These are phyloP conservation scores for Colletotrichum sp. DNA, from an alignment of 2,329 filamentous ascomycete genomes.

Conservation along the genomic window DNA sequence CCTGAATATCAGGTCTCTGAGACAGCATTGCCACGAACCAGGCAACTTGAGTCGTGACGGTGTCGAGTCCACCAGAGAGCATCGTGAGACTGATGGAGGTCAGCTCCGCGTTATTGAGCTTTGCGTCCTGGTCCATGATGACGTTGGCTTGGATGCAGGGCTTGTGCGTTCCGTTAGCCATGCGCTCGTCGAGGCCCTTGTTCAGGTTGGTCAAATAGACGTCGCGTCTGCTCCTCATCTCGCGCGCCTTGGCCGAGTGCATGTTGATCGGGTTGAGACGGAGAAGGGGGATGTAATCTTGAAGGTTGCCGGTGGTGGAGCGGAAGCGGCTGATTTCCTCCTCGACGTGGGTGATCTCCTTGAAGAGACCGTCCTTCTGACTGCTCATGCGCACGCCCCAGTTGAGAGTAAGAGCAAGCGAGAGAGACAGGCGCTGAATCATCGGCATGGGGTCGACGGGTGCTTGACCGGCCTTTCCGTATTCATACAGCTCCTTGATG, in stretches of 20 bases:
- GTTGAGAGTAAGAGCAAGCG: constrained; percentile 68
- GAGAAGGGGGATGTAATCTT: constrained; percentile 65
- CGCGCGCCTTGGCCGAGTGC: constrained; percentile 62
- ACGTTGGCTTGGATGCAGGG: constrained; percentile 73
- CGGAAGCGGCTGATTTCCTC: constrained; percentile 65
- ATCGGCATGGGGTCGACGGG: constrained; percentile 71
- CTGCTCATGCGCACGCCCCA: constrained; percentile 68
- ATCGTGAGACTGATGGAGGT: constrained; percentile 72
- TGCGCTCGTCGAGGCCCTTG: constrained; percentile 61
- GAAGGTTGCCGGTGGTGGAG: constrained; percentile 64
- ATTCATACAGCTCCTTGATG: constrained; percentile 62
- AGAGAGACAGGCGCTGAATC: constrained; percentile 68
- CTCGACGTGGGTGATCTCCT: constrained; percentile 68
- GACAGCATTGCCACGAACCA: constrained; percentile 69
- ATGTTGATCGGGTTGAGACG: constrained; percentile 65
- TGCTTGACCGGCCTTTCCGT: constrained; percentile 58
- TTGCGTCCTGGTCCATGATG: constrained; percentile 67
- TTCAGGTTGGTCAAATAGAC: constrained; percentile 65
- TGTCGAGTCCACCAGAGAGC: constrained; percentile 71
- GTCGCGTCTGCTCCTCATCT: constrained; percentile 65
- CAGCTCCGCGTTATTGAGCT: constrained; percentile 66
- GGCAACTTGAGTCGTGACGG: constrained; percentile 68
- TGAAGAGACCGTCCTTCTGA: constrained; percentile 60
- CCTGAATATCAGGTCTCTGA: constrained; percentile 65
- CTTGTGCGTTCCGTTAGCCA: constrained; percentile 63